Evolutionary conservation across 495 filamentous ascomycete genomes (phyloP).

Genomic region (Trichoderma erinaceum): DNA sequence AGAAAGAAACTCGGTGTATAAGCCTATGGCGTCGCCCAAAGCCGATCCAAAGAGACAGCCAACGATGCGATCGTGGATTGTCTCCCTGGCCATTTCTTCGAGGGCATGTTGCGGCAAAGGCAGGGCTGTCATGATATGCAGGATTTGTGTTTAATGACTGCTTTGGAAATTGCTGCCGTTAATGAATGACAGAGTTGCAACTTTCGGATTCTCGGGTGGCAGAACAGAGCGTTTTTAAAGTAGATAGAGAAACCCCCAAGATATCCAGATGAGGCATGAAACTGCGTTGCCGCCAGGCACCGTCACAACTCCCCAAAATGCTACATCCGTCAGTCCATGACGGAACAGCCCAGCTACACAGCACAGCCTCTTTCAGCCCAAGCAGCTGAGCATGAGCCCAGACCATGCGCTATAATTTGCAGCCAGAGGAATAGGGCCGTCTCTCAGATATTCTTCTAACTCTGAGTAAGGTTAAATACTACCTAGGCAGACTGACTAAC

Average conservation of each 20-base stretch:
- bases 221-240: too few relatives aligned
- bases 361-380: background rate
- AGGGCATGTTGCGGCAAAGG: background rate
- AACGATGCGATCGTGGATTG: conserved; percentile 31
- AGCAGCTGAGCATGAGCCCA: background rate
- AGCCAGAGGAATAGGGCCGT: background rate
- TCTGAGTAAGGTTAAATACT: background rate
- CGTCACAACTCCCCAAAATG: too few relatives aligned
- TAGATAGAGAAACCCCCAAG: too few relatives aligned
- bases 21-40: conserved; percentile 43
- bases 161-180: too few relatives aligned
- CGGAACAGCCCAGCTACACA: background rate
- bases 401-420: background rate
- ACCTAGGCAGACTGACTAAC: background rate
- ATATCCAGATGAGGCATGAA: too few relatives aligned
- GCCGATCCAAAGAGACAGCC: conserved; percentile 41
- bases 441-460: background rate
- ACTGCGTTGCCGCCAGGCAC: too few relatives aligned
- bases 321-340: background rate
- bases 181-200: background rate
- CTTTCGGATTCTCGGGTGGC: too few relatives aligned
- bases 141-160: too few relatives aligned
- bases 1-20: conserved; percentile 44
- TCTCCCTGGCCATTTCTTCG: background rate
- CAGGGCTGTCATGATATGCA: background rate